phyloP scores from a whole-genome alignment of 108 stramenopile species.

The Discostella pseudostelligera region DNA sequence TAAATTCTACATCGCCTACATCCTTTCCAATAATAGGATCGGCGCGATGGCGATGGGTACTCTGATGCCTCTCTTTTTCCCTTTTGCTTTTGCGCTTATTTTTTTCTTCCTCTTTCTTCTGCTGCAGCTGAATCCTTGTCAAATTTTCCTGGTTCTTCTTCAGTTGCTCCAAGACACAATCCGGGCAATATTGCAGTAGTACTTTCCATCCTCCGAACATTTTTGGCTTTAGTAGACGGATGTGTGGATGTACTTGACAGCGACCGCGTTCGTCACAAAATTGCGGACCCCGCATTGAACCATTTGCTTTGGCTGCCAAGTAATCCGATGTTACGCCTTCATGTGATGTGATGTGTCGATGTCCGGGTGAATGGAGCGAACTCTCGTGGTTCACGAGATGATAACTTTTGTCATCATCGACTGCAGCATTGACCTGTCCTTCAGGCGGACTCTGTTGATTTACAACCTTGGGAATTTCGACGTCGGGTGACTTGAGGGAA shows the following conservation, averaged over 20 bases:
- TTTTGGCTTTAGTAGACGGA: constrained; percentile 37
- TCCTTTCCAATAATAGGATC: constrained; percentile 23
- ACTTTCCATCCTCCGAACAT: constrained; percentile 44
- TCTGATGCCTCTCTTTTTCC: not conserved
- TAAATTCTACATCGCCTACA: constrained; percentile 21
- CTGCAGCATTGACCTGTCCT: constrained; percentile 3
- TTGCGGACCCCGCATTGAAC: constrained; percentile 18
- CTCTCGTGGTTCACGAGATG: no score
- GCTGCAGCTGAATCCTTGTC: constrained; percentile 10
- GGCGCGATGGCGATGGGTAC: not conserved
- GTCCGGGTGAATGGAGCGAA: no score
- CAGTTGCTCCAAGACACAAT: constrained; percentile 45
- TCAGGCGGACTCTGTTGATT: no score
- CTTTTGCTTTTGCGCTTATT: not conserved
- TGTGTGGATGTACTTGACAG: constrained; percentile 38
- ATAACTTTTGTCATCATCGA: not conserved
- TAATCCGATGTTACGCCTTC: no score
- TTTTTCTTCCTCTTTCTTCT: constrained; percentile 8
- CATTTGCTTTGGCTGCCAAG: not conserved
- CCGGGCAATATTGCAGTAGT: constrained; percentile 41
- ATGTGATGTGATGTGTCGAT: no score
- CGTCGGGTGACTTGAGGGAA: no score
- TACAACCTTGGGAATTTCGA: no score
- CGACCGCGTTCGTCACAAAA: constrained; percentile 34
- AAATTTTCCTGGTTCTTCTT: constrained; percentile 34